phyloP scores from a whole-genome alignment of 75 land plant species.

The Picea sitchensis region DNA sequence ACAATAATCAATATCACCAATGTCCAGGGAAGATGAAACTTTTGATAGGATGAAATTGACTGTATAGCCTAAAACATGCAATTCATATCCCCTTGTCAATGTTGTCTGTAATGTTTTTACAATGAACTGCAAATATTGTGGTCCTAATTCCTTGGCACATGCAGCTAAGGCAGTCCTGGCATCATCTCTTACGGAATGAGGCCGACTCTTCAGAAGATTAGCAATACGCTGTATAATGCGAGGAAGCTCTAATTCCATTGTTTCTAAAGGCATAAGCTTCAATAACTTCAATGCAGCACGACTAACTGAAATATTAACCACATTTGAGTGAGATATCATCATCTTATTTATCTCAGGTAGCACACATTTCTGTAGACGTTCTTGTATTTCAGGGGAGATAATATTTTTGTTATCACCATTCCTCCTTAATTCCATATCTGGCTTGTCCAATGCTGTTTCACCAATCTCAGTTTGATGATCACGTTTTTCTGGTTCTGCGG shows the following conservation, averaged over 20 bases:
- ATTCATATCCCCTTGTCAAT: constrained; percentile 83
- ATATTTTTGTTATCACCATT: background rate
- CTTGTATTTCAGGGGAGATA: constrained; percentile 31
- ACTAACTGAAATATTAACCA: constrained; percentile 63
- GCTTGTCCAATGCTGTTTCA: background rate
- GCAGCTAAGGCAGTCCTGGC: constrained; percentile 84
- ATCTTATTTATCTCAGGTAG: constrained; percentile 75
- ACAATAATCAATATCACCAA: constrained; percentile 80
- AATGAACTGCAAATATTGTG: constrained; percentile 57
- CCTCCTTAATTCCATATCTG: background rate
- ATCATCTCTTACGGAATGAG: constrained; percentile 75
- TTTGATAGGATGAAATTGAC: constrained; percentile 68
- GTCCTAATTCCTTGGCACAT: constrained; percentile 68
- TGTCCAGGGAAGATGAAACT: constrained; percentile 16
- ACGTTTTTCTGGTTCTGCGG: background rate
- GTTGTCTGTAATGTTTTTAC: constrained; percentile 51
- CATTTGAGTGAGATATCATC: constrained; percentile 53
- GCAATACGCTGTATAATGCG: constrained; percentile 73
- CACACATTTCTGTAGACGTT: constrained; percentile 42
- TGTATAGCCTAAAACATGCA: constrained; percentile 93
- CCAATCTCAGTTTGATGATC: background rate
- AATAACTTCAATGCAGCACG: constrained; percentile 72
- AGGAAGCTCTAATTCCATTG: constrained; percentile 75
- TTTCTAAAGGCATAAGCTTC: constrained; percentile 72
- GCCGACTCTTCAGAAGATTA: constrained; percentile 68